phyloP scores from a whole-genome alignment of 495 filamentous ascomycete genomes.

The Amniculicola lignicola region DNA sequence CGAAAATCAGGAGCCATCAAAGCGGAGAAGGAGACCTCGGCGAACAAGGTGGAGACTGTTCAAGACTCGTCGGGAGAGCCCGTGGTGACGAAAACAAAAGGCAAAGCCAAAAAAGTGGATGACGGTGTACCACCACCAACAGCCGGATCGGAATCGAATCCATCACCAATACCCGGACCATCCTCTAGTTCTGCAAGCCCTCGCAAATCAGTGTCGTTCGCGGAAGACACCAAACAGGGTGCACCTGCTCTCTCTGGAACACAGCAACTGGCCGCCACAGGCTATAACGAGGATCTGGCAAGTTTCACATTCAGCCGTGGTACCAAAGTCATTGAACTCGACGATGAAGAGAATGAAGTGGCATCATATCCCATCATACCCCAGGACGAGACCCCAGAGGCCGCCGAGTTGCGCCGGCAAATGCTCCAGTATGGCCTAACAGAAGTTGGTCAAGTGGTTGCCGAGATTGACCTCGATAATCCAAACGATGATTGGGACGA shows the following conservation, averaged over 20 bases:
- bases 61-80: neutral
- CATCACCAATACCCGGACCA: neutral
- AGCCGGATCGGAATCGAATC: neutral
- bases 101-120: neutral
- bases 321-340: constrained; percentile 36
- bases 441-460: constrained; percentile 85
- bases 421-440: constrained; percentile 88
- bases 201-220: constrained; percentile 47
- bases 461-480: constrained; percentile 85
- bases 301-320: constrained; percentile 33
- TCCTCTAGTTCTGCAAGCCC: no score
- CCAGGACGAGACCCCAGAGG: constrained; percentile 70
- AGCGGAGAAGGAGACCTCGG: constrained; percentile 33
- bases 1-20: constrained; percentile 66
- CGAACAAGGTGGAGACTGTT: neutral
- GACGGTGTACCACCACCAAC: neutral
- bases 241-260: neutral
- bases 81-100: neutral
- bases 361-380: constrained; percentile 41
- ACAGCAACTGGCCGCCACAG: neutral
- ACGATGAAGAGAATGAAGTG: constrained; percentile 40
- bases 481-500: constrained; percentile 43
- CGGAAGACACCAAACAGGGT: constrained; percentile 55
- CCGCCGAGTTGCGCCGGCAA: constrained; percentile 74
- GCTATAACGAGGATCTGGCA: constrained; percentile 24